Evolutionary conservation across 805 yeast species (phyloP).

Genomic region (Teunomyces tritomae): DNA sequence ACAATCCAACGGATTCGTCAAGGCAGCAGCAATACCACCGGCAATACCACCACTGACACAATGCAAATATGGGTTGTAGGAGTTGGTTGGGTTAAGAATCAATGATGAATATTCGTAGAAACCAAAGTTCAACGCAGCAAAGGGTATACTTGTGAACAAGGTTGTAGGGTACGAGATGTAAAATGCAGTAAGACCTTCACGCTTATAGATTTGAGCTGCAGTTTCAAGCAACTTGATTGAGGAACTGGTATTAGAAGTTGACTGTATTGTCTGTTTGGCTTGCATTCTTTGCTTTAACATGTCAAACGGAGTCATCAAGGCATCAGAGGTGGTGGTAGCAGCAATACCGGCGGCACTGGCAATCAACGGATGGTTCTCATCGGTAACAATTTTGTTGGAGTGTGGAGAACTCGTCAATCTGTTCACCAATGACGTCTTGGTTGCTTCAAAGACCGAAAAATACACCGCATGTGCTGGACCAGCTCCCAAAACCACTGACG

Average conservation of each 20-base stretch:
- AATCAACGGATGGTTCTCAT: constrained; percentile 72
- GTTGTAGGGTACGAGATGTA: constrained; percentile 95
- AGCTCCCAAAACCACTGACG: constrained; percentile 92
- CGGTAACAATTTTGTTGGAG: constrained; percentile 48
- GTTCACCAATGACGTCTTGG: constrained; percentile 58
- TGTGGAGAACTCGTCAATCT: constrained; percentile 29
- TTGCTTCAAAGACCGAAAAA: constrained; percentile 87
- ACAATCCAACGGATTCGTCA: constrained; percentile 93
- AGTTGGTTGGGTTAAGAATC: constrained; percentile 70
- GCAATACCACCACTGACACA: constrained; percentile 92
- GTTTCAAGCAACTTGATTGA: constrained; percentile 31
- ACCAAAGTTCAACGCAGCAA: constrained; percentile 91
- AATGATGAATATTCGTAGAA: constrained; percentile 84
- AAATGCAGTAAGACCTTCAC: constrained; percentile 77
- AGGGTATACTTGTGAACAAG: constrained; percentile 85
- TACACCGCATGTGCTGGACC: constrained; percentile 99
- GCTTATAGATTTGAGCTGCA: constrained; percentile 49
- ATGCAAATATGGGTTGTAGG: constrained; percentile 86
- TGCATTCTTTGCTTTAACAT: constrained; percentile 96
- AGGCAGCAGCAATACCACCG: constrained; percentile 93
- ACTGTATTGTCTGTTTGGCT: constrained; percentile 8
- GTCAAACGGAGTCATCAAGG: constrained; percentile 96
- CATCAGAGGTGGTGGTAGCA: constrained; percentile 92
- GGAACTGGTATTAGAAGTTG: constrained; percentile 12
- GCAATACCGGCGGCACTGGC: constrained; percentile 87